Evolutionary conservation across 164 flowering plant genomes (phyloP), one percentile per base, ranked within the genome.

Genomic region (Nymphaea thermarum): DNA sequence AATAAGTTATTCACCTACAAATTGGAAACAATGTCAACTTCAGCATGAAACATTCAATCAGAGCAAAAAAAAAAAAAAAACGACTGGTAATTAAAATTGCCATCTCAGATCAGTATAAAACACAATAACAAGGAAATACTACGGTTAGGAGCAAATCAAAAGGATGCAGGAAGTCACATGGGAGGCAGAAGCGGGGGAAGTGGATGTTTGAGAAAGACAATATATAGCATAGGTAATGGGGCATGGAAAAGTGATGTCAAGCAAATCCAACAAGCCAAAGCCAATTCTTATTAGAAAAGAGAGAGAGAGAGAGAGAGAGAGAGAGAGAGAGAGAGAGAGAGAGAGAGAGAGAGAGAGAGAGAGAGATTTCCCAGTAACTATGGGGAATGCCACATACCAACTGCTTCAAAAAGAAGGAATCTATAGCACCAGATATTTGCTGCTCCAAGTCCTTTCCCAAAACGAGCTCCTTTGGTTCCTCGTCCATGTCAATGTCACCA

Each of bases 341-440:
- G 36, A 25, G 36, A 25, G 36, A 1, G n/a, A 25, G 36, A 25
- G 36, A 25, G 36, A 25, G 36, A 25, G 36, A 25, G 36, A 25
- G 36, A 25, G 36, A 25, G 36, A 1, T 25, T 25, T 25, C 36
- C 36, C 36, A 25, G 36, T 25, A 25, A 25, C 36, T 25, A 25
- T 25, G 36, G 36, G 55, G 55, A 47, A 47, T 6, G 12, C 55
- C 12, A 62, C 80, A 72, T 82, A 94, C 98, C 88, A 94, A 71
- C 73, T 86, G 95, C 75, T 85, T 78, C 76, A 94, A 92, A 80
- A 94, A 84, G 61, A 83, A 83, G 17, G 96, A 72, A 82, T 87
- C 86, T 59, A 91, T 78, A 10, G 96, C 88, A 76, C 77, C 81
- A 25, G 77, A 75, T 62, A 94, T 94, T 72, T 94, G 99, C 36